Conservation (phyloP, 2,329 filamentous ascomycete genomes). For the Pseudocercospora fuligena region DNA sequence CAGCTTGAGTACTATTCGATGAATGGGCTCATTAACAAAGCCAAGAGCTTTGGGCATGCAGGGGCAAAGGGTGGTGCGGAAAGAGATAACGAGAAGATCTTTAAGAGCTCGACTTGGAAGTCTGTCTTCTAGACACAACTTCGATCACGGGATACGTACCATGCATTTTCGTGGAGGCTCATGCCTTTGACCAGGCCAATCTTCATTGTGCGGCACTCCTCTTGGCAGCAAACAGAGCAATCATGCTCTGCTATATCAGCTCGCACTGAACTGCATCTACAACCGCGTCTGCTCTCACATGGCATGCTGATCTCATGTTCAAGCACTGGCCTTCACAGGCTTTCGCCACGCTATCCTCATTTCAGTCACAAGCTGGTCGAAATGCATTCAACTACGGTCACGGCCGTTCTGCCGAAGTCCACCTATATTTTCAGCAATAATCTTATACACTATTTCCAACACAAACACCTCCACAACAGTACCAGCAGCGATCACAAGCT, state of each 20-base stretch:
- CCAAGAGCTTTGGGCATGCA: slow-evolving; percentile 20
- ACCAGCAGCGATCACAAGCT: too few species aligned
- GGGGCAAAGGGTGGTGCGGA: slow-evolving; percentile 25
- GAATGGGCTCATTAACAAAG: slow-evolving; percentile 14
- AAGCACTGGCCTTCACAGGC: too few species aligned
- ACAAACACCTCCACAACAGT: too few species aligned
- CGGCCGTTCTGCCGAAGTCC: too few species aligned
- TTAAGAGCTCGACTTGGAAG: background rate
- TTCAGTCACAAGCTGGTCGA: too few species aligned
- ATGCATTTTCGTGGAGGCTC: background rate
- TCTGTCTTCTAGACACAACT: background rate
- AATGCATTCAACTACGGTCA: too few species aligned
- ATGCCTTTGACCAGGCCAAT: background rate
- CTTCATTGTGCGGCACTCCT: background rate
- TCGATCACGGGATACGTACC: background rate
- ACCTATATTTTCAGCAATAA: too few species aligned
- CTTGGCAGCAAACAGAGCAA: background rate
- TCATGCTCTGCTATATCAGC: background rate
- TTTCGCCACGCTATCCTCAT: too few species aligned
- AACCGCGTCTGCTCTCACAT: too few species aligned
- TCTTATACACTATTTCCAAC: too few species aligned
- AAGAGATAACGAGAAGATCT: background rate
- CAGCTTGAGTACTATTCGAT: slow-evolving; percentile 25
- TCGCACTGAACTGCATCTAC: too few species aligned
- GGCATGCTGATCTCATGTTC: too few species aligned